These are phyloP conservation scores for Hymenoscyphus fraxineus DNA, from an alignment of 2,329 filamentous ascomycete genomes.

Conservation along the genomic window DNA sequence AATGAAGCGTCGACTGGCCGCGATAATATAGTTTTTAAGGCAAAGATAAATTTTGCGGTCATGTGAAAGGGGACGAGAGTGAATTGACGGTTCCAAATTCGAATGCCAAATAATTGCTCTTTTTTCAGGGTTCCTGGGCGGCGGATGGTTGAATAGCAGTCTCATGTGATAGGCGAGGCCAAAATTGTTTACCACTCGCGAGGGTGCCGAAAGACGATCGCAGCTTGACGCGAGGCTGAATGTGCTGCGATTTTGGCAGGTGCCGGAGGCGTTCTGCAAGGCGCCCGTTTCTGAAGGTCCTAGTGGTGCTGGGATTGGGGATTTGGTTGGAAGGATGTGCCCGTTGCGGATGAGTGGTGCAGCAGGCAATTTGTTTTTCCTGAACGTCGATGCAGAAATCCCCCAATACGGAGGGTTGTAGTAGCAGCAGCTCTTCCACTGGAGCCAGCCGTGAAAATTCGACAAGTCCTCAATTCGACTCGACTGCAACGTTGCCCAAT, in stretches of 20 bases:
- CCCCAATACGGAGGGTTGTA: constrained; percentile 13
- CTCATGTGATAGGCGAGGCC: constrained; percentile 7
- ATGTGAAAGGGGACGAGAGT: constrained; percentile 6
- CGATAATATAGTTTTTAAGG: constrained; percentile 12
- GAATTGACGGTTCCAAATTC: background rate
- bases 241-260: background rate
- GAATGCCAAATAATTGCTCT: background rate
- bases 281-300: background rate
- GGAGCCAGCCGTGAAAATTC: constrained; percentile 31
- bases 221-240: constrained; percentile 12
- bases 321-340: constrained; percentile 11
- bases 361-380: constrained; percentile 10
- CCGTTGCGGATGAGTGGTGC: constrained; percentile 5
- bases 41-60: constrained; percentile 13
- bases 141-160: background rate
- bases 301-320: background rate
- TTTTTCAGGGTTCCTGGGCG: background rate
- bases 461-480: constrained; percentile 3
- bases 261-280: background rate
- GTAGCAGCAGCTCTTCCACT: constrained; percentile 23
- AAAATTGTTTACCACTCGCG: background rate
- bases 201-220: background rate
- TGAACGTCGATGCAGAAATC: constrained; percentile 16
- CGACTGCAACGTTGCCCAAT: constrained; percentile 14
- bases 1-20: constrained; percentile 12